Evolutionary conservation across 306 rosid genomes (phyloP).

Genomic region (Inga oerstediana): DNA sequence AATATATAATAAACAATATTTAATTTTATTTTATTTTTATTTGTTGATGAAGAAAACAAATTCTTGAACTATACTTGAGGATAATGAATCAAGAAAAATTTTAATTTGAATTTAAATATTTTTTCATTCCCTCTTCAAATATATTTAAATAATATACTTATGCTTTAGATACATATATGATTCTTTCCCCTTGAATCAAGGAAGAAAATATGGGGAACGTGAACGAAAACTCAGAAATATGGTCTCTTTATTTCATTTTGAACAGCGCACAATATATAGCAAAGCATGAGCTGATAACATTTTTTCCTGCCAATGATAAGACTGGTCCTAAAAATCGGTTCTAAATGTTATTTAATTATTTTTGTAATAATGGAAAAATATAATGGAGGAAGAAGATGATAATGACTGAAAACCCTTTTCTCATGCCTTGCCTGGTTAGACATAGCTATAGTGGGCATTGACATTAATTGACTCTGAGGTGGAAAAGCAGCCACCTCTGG

Average conservation of each 20-base stretch:
- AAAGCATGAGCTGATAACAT: conserved; percentile 14
- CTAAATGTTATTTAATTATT: not conserved
- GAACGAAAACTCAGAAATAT: not conserved
- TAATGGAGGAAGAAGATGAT: conserved; percentile 2
- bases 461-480: conserved; percentile 22
- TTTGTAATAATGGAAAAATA: not conserved
- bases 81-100: too few species aligned
- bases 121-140: not conserved
- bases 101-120: not conserved
- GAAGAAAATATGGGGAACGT: not conserved
- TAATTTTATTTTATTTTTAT: too few species aligned
- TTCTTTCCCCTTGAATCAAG: conserved; percentile 2
- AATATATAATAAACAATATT: not conserved
- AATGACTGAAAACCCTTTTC: conserved; percentile 11
- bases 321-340: not conserved
- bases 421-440: conserved; percentile 23
- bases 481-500: not conserved
- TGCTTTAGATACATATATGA: not conserved
- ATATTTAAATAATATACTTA: not conserved
- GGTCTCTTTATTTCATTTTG: conserved; percentile 9
- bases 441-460: conserved; percentile 1
- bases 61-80: not conserved
- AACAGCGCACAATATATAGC: conserved; percentile 12
- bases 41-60: not conserved
- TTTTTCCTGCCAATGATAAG: conserved; percentile 2